These are phyloP conservation scores for Gigaspora rosea DNA, from an alignment of 192 early-diverging fungal genomes.

Conservation along the genomic window DNA sequence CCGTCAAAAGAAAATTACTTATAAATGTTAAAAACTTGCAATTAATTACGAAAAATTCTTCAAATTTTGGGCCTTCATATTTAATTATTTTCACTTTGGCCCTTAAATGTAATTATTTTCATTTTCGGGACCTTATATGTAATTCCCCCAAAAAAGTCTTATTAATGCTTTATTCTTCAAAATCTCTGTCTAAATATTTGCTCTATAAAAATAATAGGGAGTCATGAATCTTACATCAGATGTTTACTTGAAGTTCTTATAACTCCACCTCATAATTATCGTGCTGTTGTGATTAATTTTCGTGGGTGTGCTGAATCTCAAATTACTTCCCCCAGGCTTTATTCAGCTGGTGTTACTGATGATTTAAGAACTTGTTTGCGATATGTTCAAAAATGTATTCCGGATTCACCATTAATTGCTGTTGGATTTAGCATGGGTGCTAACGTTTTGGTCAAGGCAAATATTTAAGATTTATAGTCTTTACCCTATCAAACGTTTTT, in stretches of 20 bases:
- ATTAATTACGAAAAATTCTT: too few relatives aligned
- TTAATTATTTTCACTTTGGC: too few relatives aligned
- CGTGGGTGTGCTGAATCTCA: constrained; percentile 86
- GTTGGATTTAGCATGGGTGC: constrained; percentile 91
- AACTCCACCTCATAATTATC: constrained; percentile 60
- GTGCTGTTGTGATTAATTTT: constrained; percentile 84
- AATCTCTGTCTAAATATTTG: background rate
- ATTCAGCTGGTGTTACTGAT: constrained; percentile 79
- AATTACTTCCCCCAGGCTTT: constrained; percentile 77
- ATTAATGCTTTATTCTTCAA: background rate
- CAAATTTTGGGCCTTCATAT: too few relatives aligned
- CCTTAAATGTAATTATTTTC: too few relatives aligned
- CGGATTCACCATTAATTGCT: constrained; percentile 70
- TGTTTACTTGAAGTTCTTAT: constrained; percentile 66
- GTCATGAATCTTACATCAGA: constrained; percentile 87
- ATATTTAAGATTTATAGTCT: background rate
- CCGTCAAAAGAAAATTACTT: too few relatives aligned
- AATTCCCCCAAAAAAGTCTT: background rate
- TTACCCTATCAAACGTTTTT: background rate
- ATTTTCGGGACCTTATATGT: too few relatives aligned
- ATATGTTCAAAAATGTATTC: constrained; percentile 56
- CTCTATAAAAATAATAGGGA: constrained; percentile 31
- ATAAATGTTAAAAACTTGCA: too few relatives aligned
- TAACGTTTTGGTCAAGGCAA: constrained; percentile 86
- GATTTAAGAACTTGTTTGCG: constrained; percentile 68